phyloP scores from a whole-genome alignment of 2,329 filamentous ascomycete species.

The Ophiostoma angusticollis region DNA sequence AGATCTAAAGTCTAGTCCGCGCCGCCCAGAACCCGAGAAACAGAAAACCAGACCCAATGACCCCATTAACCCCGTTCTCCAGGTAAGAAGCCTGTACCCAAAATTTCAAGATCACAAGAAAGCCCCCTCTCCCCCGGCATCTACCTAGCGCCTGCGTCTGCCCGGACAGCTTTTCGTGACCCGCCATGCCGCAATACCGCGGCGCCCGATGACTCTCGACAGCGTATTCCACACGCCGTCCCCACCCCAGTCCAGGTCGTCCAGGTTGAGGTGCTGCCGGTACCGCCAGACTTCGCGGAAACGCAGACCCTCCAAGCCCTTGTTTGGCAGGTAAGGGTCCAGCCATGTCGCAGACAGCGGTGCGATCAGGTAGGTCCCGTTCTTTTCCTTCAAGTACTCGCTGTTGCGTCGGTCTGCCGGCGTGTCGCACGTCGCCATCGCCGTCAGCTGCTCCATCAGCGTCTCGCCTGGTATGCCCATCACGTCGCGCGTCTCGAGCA shows the following conservation, averaged over 20 bases:
- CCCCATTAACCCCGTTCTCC: no score
- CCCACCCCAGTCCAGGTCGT: conserved; percentile 67
- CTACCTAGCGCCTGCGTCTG: background rate
- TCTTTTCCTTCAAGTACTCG: conserved; percentile 47
- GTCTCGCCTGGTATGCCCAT: conserved; percentile 55
- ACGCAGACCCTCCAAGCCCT: conserved; percentile 43
- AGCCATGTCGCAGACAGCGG: conserved; percentile 60
- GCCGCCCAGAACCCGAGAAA: no score
- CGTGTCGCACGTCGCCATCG: conserved; percentile 50
- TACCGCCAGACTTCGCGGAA: conserved; percentile 62
- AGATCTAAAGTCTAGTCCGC: no score
- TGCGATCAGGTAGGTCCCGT: conserved; percentile 58
- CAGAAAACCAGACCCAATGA: no score
- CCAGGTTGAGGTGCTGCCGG: conserved; percentile 57
- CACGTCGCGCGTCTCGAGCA: conserved; percentile 57
- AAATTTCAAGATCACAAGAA: no score
- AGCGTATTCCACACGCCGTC: conserved; percentile 65
- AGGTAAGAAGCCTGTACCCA: no score
- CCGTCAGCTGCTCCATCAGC: conserved; percentile 45
- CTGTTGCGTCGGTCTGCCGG: conserved; percentile 40
- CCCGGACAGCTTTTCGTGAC: conserved; percentile 46
- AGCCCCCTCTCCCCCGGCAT: background rate
- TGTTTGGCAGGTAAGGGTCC: conserved; percentile 48
- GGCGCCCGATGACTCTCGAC: conserved; percentile 49
- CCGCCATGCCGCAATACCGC: conserved; percentile 50